Evolutionary conservation across 2,329 filamentous ascomycete genomes (phyloP), one percentile per base, ranked within the genome.

Genomic region (Penicillium olsonii): DNA sequence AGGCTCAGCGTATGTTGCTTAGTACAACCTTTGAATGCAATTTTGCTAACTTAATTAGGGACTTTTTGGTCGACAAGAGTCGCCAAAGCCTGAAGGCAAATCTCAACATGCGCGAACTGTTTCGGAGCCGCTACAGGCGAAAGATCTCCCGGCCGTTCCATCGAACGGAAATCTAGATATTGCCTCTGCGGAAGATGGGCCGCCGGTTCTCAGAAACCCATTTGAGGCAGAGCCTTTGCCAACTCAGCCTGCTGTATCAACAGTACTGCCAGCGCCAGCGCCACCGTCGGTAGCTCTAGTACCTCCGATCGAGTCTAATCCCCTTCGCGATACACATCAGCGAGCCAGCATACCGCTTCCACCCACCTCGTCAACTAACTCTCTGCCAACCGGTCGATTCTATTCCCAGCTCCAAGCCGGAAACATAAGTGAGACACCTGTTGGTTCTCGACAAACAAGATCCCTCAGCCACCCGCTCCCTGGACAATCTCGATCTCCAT

Each of bases 1-100:
- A 54, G 54, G 27, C 51, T 61, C 19, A 60, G 58, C 34, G 59
- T 61, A 59, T 37, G 54, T 52, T 27, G 6, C 5, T 4, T 3
- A 11, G 22, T 24, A 5, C 22, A 14, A n/a, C n/a, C 6, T 18
- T 39, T 18, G 6, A 3, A 31, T 37, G 1, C 5, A 15, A 15
- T 27, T 2, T 38, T 19, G 37, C 41, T 61, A 29, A 61, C 46
- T 20, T 4, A 4, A n/a, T 12, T 27, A 61, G 58, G 51, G 45
- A 14, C 35, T 62, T 9, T 62, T 62, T 19, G 39, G 40, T 20
- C 59, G 56, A 15, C 50, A 53, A 20, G 48, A 53, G 10, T 22
- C 46, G 17, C 54, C 46, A 31, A 44, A 35, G 10, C 15, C 35
- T 7, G 29, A 40, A 4, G 48, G n/a, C 15, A 35, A 42, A 27